phyloP scores from a whole-genome alignment of 495 filamentous ascomycete genomes.

The Elaphomyces granulatus region DNA sequence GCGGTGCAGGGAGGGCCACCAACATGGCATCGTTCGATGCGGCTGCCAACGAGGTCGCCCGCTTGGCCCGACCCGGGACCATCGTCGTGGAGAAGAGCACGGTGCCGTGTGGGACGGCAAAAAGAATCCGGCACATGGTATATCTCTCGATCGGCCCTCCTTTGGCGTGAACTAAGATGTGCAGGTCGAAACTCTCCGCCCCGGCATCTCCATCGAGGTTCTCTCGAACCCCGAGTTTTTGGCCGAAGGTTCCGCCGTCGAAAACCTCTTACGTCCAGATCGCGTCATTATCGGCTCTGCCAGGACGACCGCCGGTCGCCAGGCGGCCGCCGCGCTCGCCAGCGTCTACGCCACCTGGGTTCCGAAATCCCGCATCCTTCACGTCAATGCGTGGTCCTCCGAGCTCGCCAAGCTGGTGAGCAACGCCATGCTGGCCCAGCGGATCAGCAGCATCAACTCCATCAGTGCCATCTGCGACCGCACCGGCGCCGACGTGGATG shows the following conservation, averaged over 20 bases:
- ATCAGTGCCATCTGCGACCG: slow-evolving; percentile 68
- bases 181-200: slow-evolving; percentile 37
- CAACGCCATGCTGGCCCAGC: slow-evolving; percentile 69
- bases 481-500: slow-evolving; percentile 61
- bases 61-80: slow-evolving; percentile 46
- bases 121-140: slow-evolving; percentile 53
- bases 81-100: slow-evolving; percentile 80
- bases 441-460: slow-evolving; percentile 73
- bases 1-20: slow-evolving; percentile 56
- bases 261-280: slow-evolving; percentile 56
- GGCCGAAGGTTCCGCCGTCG: slow-evolving; percentile 62
- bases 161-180: slow-evolving; percentile 10
- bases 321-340: slow-evolving; percentile 47
- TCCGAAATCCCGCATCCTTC: slow-evolving; percentile 46
- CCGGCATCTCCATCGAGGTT: slow-evolving; percentile 53
- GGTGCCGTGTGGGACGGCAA: slow-evolving; percentile 64
- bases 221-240: slow-evolving; percentile 79
- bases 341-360: slow-evolving; percentile 63
- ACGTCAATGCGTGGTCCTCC: slow-evolving; percentile 64
- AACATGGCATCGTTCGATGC: slow-evolving; percentile 62
- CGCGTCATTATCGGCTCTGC: slow-evolving; percentile 65
- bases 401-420: slow-evolving; percentile 70
- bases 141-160: slow-evolving; percentile 28
- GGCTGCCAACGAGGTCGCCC: slow-evolving; percentile 51
- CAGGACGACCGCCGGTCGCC: slow-evolving; percentile 37